Evolutionary conservation across 768 basidiomycete species (phyloP).

Genomic region (Mycena latifolia): DNA sequence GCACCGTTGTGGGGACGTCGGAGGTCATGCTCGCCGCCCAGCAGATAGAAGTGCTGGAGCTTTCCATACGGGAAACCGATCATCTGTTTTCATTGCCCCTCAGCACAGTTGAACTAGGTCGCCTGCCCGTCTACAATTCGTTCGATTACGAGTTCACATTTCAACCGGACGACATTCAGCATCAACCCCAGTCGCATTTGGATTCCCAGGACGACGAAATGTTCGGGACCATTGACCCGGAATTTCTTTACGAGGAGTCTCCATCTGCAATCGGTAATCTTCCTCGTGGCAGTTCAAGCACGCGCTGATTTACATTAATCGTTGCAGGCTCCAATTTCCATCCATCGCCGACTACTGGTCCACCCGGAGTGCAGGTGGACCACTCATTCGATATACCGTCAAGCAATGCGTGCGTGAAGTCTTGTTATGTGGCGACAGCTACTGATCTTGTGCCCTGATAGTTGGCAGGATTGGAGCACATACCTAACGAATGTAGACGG

Average conservation of each 20-base stretch:
- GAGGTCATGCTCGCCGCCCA: neutral
- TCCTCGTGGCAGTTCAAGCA: neutral
- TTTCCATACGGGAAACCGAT: slow-evolving; percentile 13
- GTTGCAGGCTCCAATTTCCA: neutral
- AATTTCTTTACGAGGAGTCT: neutral
- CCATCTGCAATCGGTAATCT: neutral
- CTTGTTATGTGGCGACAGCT: no score
- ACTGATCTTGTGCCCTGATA: neutral
- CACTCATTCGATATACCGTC: slow-evolving; percentile 1
- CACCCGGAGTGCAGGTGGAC: neutral
- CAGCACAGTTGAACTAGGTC: slow-evolving; percentile 22
- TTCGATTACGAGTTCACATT: slow-evolving; percentile 4
- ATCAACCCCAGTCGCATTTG: neutral
- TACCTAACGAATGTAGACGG: neutral
- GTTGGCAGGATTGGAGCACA: slow-evolving; percentile 7
- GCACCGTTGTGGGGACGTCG: neutral
- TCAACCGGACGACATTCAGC: neutral
- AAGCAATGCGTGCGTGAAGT: neutral
- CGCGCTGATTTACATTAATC: neutral
- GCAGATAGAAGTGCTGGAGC: slow-evolving; percentile 11
- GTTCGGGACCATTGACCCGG: neutral
- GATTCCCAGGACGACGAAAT: neutral
- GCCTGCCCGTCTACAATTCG: slow-evolving; percentile 10
- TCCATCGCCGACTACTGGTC: neutral
- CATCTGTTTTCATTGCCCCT: slow-evolving; percentile 28